phyloP scores from a whole-genome alignment of 139 green algal genomes.

The Nannochloris sp. region DNA sequence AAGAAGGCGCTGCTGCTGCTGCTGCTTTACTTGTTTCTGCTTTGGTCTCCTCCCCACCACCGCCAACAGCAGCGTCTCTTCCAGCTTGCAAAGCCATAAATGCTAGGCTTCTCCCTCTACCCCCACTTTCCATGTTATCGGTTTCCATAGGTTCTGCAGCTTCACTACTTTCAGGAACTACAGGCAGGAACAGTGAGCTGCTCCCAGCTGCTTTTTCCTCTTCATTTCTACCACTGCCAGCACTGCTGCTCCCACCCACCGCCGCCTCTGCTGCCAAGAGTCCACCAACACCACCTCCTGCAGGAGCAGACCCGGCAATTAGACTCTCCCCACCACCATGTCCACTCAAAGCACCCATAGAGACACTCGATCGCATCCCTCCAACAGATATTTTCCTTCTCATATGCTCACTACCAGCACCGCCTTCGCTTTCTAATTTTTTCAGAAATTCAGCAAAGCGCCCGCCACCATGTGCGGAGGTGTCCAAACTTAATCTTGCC shows the following conservation, averaged over 20 bases:
- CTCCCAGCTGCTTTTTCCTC: neutral
- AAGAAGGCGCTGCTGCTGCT: neutral
- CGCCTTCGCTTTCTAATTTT: too few species aligned
- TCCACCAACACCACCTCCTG: neutral
- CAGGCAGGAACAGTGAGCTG: neutral
- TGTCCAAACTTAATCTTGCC: constrained; percentile 48
- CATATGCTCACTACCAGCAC: too few species aligned
- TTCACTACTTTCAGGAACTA: neutral
- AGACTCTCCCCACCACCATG: too few species aligned
- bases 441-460: neutral
- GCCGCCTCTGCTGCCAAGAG: neutral
- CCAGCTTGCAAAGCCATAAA: neutral
- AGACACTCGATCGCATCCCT: neutral
- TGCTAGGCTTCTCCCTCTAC: neutral
- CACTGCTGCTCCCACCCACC: too few species aligned
- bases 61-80: too few species aligned
- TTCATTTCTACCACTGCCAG: neutral
- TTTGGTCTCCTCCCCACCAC: too few species aligned
- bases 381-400: too few species aligned
- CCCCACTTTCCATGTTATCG: neutral
- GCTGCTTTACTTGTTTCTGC: neutral
- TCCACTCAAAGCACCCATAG: neutral
- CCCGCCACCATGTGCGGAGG: constrained; percentile 17
- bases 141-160: neutral
- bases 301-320: too few species aligned